Percentiles rank a stretch among this genome's conserved stretches.
Evolutionary conservation across 805 yeast genomes (phyloP).

Genomic region (Maudiozyma barnettii): DNA sequence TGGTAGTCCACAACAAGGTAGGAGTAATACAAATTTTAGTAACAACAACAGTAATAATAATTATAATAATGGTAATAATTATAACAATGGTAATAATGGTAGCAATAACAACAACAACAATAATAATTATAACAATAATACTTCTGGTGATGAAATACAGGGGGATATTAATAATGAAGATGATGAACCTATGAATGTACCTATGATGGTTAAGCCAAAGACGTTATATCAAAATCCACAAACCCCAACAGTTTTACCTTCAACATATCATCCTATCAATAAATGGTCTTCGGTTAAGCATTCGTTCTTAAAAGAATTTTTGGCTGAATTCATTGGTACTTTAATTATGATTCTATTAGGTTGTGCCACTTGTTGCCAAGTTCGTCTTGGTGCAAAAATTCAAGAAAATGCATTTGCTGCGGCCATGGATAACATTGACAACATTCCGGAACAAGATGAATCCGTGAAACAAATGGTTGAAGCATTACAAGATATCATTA

Average conservation of each 20-base stretch:
- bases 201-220: conserved; percentile 30
- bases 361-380: conserved; percentile 41
- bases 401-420: conserved; percentile 11
- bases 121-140: conserved; percentile 1
- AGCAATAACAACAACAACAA: conserved; percentile 1
- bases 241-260: conserved; percentile 31
- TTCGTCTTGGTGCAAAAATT: conserved; percentile 26
- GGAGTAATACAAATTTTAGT: background rate
- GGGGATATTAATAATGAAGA: background rate
- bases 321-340: conserved; percentile 47
- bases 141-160: background rate
- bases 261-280: conserved; percentile 30
- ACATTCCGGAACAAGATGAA: conserved; percentile 1
- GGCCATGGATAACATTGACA: conserved; percentile 2
- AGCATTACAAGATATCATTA: conserved; percentile 7
- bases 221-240: conserved; percentile 31
- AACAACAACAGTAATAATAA: background rate
- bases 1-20: background rate
- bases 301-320: conserved; percentile 33
- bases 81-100: background rate
- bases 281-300: conserved; percentile 31
- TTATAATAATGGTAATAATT: conserved; percentile 1
- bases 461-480: conserved; percentile 3
- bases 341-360: conserved; percentile 39
- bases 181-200: conserved; percentile 11